Conservation (phyloP, 2,329 filamentous ascomycete species). For the Sporothrix inflata region DNA sequence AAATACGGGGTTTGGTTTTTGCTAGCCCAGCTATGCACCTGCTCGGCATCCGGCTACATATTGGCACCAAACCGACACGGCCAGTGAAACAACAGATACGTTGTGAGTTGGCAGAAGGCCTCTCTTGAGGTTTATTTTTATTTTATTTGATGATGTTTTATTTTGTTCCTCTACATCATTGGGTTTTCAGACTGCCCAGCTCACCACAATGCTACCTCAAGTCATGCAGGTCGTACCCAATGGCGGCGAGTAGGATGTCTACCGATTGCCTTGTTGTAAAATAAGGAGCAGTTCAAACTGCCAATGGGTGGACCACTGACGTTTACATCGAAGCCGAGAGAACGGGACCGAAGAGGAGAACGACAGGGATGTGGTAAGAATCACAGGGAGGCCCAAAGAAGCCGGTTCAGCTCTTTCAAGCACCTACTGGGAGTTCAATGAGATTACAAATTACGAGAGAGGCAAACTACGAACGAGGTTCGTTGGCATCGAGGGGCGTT, state of each 20-base stretch:
- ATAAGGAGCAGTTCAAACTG: neutral
- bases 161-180: neutral
- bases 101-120: neutral
- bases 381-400: neutral
- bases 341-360: slow-evolving; percentile 2
- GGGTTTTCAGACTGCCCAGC: neutral
- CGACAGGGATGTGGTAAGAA: too few relatives aligned
- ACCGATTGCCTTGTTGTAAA: neutral
- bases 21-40: neutral
- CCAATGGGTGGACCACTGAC: neutral
- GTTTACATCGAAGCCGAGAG: neutral
- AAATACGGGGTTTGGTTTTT: neutral
- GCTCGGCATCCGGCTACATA: neutral
- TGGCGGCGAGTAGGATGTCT: slow-evolving; percentile 6
- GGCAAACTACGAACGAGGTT: neutral
- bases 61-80: neutral
- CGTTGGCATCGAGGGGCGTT: neutral
- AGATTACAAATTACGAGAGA: too few relatives aligned
- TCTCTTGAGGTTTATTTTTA: neutral
- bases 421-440: neutral
- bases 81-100: neutral
- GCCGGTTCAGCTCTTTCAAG: neutral
- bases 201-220: neutral
- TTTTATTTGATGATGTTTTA: too few relatives aligned
- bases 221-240: slow-evolving; percentile 15